A percentile compares a stretch with the other conserved stretches of the same genome.
phyloP scores from a whole-genome alignment of 371 early-diverging fungal species.

The Zopfochytrium polystomum region DNA sequence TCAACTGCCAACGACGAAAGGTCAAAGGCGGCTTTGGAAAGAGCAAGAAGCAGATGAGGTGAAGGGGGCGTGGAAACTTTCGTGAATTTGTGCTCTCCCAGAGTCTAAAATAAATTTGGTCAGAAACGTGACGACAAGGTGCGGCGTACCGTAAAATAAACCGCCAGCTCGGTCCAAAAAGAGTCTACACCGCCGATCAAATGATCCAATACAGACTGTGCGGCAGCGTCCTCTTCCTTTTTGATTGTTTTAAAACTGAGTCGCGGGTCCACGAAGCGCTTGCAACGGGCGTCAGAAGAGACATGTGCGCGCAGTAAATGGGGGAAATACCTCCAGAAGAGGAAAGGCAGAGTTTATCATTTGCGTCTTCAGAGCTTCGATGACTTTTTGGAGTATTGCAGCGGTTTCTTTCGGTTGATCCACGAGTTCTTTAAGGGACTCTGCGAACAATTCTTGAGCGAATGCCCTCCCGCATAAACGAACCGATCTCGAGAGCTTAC shows the following conservation, averaged over 20 bases:
- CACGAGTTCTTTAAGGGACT: too few species aligned
- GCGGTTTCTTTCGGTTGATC: too few species aligned
- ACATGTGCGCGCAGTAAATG: too few species aligned
- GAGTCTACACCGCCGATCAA: conserved; percentile 19
- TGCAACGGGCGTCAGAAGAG: too few species aligned
- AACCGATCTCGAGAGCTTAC: too few species aligned
- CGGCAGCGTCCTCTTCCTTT: not conserved
- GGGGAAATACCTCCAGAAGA: too few species aligned
- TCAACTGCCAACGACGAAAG: conserved; percentile 10
- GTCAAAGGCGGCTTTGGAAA: conserved; percentile 7
- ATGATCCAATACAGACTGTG: conserved; percentile 12
- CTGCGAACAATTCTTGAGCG: too few species aligned
- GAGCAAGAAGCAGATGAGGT: conserved; percentile 13
- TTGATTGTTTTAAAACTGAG: not conserved
- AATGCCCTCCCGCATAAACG: too few species aligned
- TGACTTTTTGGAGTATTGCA: too few species aligned
- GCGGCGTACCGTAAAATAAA: conserved; percentile 7
- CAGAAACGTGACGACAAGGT: not conserved
- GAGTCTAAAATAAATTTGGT: not conserved
- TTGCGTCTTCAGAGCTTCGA: too few species aligned
- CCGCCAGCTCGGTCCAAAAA: conserved; percentile 14
- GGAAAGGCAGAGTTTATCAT: too few species aligned
- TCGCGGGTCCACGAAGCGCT: too few species aligned
- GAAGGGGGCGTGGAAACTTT: conserved; percentile 9
- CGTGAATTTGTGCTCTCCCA: conserved; percentile 12